Evolutionary conservation across 805 yeast genomes (phyloP).

Genomic region (Diddensiella santjacobensis): DNA sequence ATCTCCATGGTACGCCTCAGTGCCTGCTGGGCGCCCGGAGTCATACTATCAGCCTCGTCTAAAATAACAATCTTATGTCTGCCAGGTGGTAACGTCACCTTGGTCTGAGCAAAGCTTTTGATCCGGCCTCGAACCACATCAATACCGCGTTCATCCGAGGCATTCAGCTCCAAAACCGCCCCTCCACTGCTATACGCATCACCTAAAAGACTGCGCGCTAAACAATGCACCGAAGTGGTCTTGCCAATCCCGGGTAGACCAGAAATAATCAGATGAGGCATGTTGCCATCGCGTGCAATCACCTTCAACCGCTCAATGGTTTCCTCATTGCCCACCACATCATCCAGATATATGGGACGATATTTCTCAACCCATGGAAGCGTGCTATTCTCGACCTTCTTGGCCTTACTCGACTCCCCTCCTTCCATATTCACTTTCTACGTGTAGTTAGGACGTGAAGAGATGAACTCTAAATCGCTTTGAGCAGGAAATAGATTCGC

Average conservation of each 20-base stretch:
- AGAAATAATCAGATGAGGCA: constrained; percentile 95
- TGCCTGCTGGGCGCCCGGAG: constrained; percentile 96
- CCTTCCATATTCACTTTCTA: background rate
- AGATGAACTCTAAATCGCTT: too few relatives aligned
- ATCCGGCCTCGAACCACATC: constrained; percentile 93
- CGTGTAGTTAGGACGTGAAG: too few relatives aligned
- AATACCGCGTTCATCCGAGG: constrained; percentile 96
- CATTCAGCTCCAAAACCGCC: constrained; percentile 92
- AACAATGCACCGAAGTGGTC: constrained; percentile 88
- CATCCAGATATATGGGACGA: constrained; percentile 73
- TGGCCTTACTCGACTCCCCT: background rate
- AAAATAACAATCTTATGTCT: constrained; percentile 88
- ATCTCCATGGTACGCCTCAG: constrained; percentile 92
- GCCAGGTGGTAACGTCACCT: constrained; percentile 80
- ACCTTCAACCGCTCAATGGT: constrained; percentile 79
- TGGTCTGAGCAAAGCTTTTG: constrained; percentile 94
- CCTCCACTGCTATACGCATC: constrained; percentile 60
- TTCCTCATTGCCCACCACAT: constrained; percentile 90
- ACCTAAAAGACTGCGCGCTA: constrained; percentile 81
- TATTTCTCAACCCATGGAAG: constrained; percentile 83
- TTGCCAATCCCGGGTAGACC: constrained; percentile 96
- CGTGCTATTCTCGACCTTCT: background rate
- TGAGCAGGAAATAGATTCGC: too few relatives aligned
- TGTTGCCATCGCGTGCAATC: constrained; percentile 88
- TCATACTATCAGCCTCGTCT: constrained; percentile 97